Base-by-base conservation (phyloP, 306 rosid species). In the Prunus mongolica region DNA sequence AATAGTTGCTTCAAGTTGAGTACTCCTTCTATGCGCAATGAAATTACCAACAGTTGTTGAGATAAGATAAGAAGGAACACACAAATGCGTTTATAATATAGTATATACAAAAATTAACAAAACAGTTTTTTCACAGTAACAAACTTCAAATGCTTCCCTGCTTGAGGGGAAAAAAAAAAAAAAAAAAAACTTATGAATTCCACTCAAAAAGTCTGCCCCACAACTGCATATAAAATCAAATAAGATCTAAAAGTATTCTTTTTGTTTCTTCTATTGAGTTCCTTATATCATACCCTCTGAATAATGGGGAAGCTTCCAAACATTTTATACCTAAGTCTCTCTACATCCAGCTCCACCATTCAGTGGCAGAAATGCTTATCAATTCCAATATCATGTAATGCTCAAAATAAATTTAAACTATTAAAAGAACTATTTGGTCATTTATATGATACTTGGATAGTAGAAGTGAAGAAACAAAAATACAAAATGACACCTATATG, bases 21-120 rank as follows among this genome's bases (percentile, higher is more conserved):
- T n/a, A 4, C 20, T 32, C 19, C 50, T 51, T 10, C 18, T 54
- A 32, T 32, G 49, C 49, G 44, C n/a, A 62, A 63, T 6, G 20
- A 63, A 54, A 54, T 54, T 65, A 45, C 25, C 63, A 27, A 60
- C 32, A 46, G 4, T 77, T 55, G 13, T 24, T 47, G 51, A 27
- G 61, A 64, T 47, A 47, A 55, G 49, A 44, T 52, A 45, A 65
- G 79, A 22, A n/a, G 55, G 73, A 67, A 18, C 32, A 19, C 12
- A 62, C 10, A 44, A 63, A 45, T 72, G 52, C 22, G 12, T n/a
- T 66, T 69, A 28, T 61, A 49, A 74, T 25, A 79, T 52, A 83
- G 62, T 45, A 63, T 1, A 9, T 16, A 30, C 47, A 22, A 34
- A 69, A 28, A 74, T 18, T 3, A 71, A n/a, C 14, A 55, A 34